Conservation (phyloP, 768 basidiomycete genomes). For the Grammothele lineata region DNA sequence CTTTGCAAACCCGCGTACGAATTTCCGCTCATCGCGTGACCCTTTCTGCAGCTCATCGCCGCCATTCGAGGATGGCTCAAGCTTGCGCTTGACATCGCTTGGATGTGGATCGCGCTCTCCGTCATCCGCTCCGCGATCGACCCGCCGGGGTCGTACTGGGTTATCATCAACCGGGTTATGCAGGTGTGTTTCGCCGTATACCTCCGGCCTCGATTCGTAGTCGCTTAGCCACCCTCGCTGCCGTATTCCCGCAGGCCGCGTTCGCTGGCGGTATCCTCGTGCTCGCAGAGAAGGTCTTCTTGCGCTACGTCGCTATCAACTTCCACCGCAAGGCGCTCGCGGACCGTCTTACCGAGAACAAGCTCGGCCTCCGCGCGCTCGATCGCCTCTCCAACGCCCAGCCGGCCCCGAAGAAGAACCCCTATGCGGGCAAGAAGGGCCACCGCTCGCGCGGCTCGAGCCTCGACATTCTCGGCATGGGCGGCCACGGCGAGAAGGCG, state of each 20-base stretch:
- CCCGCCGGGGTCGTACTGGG: constrained; percentile 66
- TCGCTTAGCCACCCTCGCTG: no score
- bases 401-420: constrained; percentile 36
- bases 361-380: constrained; percentile 62
- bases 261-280: constrained; percentile 42
- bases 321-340: constrained; percentile 76
- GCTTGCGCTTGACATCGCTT: constrained; percentile 57
- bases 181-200: constrained; percentile 39
- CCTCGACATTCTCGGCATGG: constrained; percentile 13
- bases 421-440: constrained; percentile 36
- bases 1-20: no score
- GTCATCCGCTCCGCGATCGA: constrained; percentile 52
- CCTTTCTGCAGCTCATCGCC: constrained; percentile 48
- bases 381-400: constrained; percentile 70
- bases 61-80: constrained; percentile 74
- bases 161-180: constrained; percentile 63
- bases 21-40: no score
- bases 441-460: constrained; percentile 30
- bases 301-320: constrained; percentile 75
- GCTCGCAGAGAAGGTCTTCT: constrained; percentile 53
- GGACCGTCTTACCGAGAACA: constrained; percentile 69
- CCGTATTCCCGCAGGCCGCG: no score
- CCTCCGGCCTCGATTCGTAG: no score
- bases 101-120: constrained; percentile 74
- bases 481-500: not conserved